These are phyloP conservation scores for Colletotrichum sp. DNA, from an alignment of 2,329 filamentous ascomycete species.

Conservation along the genomic window DNA sequence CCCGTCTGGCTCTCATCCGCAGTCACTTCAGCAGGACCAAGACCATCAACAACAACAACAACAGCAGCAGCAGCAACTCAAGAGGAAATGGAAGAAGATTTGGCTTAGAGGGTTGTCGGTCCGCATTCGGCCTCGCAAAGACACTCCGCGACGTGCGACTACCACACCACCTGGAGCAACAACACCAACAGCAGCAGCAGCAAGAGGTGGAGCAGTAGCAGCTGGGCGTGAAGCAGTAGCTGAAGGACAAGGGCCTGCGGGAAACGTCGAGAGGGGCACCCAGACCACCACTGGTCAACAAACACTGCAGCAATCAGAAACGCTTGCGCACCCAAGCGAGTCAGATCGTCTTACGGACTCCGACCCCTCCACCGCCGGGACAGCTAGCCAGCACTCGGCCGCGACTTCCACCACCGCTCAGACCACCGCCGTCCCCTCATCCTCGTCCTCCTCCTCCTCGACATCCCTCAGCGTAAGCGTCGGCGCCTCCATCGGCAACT, in stretches of 20 bases:
- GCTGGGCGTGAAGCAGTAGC: neutral
- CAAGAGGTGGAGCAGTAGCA: neutral
- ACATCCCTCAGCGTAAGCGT: slow-evolving; percentile 13
- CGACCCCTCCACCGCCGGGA: slow-evolving; percentile 3
- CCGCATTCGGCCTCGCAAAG: slow-evolving; percentile 14
- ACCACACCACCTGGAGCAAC: neutral
- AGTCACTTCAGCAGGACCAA: neutral
- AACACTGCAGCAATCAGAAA: slow-evolving; percentile 1
- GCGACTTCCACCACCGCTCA: slow-evolving; percentile 12
- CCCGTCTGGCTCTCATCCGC: neutral
- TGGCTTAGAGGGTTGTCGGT: slow-evolving; percentile 12
- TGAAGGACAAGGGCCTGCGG: neutral
- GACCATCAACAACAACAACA: neutral
- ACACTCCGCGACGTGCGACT: neutral
- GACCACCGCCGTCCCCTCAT: slow-evolving; percentile 3
- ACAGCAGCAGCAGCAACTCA: slow-evolving; percentile 2
- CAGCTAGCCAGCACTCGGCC: slow-evolving; percentile 4
- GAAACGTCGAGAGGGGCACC: slow-evolving; percentile 9
- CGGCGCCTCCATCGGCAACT: slow-evolving; percentile 13
- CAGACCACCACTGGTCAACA: slow-evolving; percentile 1
- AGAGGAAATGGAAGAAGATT: slow-evolving; percentile 12
- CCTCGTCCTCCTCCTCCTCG: slow-evolving; percentile 10
- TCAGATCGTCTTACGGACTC: neutral
- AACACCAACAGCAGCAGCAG: neutral
- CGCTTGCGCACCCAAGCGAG: slow-evolving; percentile 1